Conservation (phyloP, 2,329 filamentous ascomycete species). For the Beauveria medogensis region DNA sequence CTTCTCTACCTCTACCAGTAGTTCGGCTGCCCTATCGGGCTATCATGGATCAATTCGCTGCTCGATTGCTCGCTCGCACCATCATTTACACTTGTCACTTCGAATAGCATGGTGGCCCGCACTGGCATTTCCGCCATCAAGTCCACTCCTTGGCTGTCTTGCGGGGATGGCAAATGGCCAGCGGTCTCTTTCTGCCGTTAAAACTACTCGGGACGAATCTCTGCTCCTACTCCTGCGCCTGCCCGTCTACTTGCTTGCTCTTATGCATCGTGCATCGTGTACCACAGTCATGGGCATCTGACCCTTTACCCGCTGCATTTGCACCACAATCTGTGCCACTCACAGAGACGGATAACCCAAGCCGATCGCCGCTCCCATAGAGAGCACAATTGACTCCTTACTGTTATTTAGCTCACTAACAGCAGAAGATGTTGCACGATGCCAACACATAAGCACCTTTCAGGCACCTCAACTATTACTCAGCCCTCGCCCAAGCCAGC, state of each 20-base stretch:
- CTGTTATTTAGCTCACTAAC: not conserved
- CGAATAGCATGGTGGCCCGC: not conserved
- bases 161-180: not conserved
- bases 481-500: not conserved
- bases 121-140: conserved; percentile 1
- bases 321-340: not conserved
- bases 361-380: not conserved
- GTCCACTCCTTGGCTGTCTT: not conserved
- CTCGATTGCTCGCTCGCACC: not conserved
- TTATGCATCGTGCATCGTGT: not conserved
- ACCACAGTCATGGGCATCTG: not conserved
- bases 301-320: not conserved
- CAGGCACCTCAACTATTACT: not conserved
- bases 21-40: not conserved
- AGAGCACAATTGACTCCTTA: not conserved
- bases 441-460: no score
- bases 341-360: not conserved
- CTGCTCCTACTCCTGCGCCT: not conserved
- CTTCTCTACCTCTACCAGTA: not conserved
- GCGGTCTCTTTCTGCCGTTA: not conserved
- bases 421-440: no score
- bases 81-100: not conserved
- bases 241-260: not conserved
- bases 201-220: not conserved
- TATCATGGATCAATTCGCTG: not conserved